A percentile compares a stretch with the other conserved stretches of the same genome.
Conservation (phyloP, 1,139 yeast species). For the Kodamaea alishanica region DNA sequence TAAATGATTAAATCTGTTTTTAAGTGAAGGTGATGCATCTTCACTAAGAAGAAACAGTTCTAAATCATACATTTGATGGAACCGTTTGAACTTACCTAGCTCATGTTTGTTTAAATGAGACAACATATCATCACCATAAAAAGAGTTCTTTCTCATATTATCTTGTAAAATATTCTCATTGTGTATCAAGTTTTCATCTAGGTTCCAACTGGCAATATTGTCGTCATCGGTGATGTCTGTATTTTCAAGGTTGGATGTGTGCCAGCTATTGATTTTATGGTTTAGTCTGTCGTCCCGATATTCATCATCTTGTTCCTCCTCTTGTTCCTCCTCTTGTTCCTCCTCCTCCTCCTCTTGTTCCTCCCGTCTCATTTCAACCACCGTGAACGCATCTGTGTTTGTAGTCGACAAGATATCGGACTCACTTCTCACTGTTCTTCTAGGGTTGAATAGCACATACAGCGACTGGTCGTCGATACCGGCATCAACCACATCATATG, state of each 20-base stretch:
- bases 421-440: constrained; percentile 9
- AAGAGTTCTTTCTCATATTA: constrained; percentile 16
- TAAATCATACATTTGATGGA: constrained; percentile 22
- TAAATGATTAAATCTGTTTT: constrained; percentile 4
- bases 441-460: constrained; percentile 44
- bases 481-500: constrained; percentile 8
- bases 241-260: constrained; percentile 13
- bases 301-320: constrained; percentile 11
- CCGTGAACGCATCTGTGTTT: constrained; percentile 26
- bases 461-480: constrained; percentile 33
- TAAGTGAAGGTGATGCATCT: constrained; percentile 4
- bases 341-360: constrained; percentile 13
- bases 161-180: constrained; percentile 3
- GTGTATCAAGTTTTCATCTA: constrained; percentile 32
- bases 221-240: constrained; percentile 28
- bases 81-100: constrained; percentile 25
- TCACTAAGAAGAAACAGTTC: constrained; percentile 16
- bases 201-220: constrained; percentile 45
- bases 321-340: constrained; percentile 18
- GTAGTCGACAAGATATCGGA: constrained; percentile 42
- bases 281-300: constrained; percentile 1
- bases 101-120: constrained; percentile 25
- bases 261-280: constrained; percentile 25
- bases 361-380: too few species aligned
- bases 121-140: constrained; percentile 37